phyloP scores from a whole-genome alignment of 768 basidiomycete species.

The Dentipellis fragilis region DNA sequence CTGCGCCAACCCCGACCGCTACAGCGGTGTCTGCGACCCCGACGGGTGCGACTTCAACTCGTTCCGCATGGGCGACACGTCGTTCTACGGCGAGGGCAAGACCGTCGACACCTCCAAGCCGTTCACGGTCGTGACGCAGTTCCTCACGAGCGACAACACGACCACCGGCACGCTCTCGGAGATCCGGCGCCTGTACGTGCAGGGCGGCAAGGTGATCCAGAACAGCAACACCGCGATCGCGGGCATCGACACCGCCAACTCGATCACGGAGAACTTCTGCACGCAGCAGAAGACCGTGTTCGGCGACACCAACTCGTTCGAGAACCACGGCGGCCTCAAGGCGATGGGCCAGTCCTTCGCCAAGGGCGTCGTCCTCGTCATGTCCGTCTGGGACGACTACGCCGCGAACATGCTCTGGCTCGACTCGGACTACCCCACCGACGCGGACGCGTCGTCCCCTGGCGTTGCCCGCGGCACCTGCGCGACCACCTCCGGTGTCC shows the following conservation, averaged over 20 bases:
- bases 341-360: constrained; percentile 22
- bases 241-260: constrained; percentile 30
- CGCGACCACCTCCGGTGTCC: constrained; percentile 35
- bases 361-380: constrained; percentile 36
- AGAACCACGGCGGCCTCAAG: constrained; percentile 28
- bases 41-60: constrained; percentile 56
- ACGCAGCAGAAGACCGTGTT: constrained; percentile 31
- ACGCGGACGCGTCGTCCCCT: constrained; percentile 19
- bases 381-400: constrained; percentile 46
- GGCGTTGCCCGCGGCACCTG: constrained; percentile 43
- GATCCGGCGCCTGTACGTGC: constrained; percentile 45
- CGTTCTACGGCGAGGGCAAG: constrained; percentile 35
- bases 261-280: constrained; percentile 39
- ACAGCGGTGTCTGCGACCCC: constrained; percentile 37
- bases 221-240: constrained; percentile 38
- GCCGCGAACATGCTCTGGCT: constrained; percentile 49
- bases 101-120: constrained; percentile 40
- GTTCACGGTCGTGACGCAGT: constrained; percentile 48
- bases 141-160: constrained; percentile 35
- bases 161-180: constrained; percentile 36
- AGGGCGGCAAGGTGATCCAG: constrained; percentile 38
- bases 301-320: constrained; percentile 32
- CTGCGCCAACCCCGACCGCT: constrained; percentile 25
- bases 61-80: constrained; percentile 39
- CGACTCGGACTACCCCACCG: constrained; percentile 36